Evolutionary conservation across 306 rosid genomes (phyloP).

Genomic region (Rosa persica): DNA sequence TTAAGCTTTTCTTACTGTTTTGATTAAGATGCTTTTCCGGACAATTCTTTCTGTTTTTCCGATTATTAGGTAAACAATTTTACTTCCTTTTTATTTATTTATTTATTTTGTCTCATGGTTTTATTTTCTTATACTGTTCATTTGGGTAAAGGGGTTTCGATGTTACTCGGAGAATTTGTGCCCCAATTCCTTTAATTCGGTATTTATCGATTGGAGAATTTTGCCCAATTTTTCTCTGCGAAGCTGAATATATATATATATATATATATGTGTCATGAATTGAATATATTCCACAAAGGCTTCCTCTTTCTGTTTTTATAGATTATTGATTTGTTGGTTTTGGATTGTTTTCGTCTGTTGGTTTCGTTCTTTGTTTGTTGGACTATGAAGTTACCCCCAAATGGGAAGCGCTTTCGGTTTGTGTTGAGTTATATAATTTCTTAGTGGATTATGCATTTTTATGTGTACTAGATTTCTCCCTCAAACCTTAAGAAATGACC

Average conservation of each 20-base stretch:
- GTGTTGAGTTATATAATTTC: neutral
- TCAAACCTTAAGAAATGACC: neutral
- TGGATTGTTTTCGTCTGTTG: neutral
- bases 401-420: neutral
- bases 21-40: neutral
- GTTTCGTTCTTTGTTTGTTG: neutral
- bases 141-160: neutral
- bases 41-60: constrained; percentile 6
- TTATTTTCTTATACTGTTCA: neutral
- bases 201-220: neutral
- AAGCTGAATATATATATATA: neutral
- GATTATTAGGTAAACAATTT: neutral
- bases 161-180: neutral
- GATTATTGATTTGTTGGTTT: neutral
- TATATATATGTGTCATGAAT: neutral
- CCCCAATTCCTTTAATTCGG: neutral
- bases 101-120: neutral
- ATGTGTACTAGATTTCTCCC: neutral
- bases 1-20: neutral
- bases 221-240: neutral
- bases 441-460: neutral
- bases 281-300: neutral
- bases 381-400: neutral
- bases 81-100: neutral
- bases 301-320: neutral